phyloP scores from a whole-genome alignment of 768 basidiomycete species.

The Tephrocybe sp. region DNA sequence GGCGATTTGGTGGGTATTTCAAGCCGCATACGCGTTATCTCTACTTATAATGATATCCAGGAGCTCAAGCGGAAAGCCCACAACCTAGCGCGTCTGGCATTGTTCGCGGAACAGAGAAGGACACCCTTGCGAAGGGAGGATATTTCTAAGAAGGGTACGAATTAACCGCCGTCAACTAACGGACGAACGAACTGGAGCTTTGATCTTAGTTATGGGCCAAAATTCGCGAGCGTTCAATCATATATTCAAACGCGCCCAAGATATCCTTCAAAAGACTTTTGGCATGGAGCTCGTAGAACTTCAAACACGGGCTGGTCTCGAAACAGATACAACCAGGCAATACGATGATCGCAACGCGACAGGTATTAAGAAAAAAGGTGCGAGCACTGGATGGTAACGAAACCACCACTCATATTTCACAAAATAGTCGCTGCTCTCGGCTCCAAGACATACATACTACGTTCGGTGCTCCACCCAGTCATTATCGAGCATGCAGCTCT shows the following conservation, averaged over 20 bases:
- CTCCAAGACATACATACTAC: conserved; percentile 82
- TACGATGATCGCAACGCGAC: conserved; percentile 51
- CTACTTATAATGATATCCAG: conserved; percentile 35
- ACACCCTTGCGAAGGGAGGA: conserved; percentile 75
- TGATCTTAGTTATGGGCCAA: conserved; percentile 32
- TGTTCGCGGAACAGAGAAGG: conserved; percentile 78
- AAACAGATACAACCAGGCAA: conserved; percentile 39
- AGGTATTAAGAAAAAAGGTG: conserved; percentile 70
- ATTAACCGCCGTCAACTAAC: background rate
- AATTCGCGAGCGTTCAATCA: conserved; percentile 58
- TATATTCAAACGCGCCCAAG: conserved; percentile 66
- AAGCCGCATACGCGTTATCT: background rate
- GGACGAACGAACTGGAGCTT: background rate
- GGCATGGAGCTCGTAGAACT: conserved; percentile 88
- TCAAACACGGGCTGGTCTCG: conserved; percentile 56
- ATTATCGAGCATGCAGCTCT: conserved; percentile 64
- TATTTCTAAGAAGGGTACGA: conserved; percentile 76
- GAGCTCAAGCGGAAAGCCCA: conserved; percentile 64
- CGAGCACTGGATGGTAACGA: background rate
- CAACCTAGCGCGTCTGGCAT: conserved; percentile 75
- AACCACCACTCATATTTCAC: background rate
- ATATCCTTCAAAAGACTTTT: conserved; percentile 60
- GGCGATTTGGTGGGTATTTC: conserved; percentile 16
- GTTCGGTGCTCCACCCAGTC: conserved; percentile 63
- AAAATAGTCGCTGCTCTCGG: conserved; percentile 50